Evolutionary conservation across 768 basidiomycete genomes (phyloP), one percentile per base, ranked within the genome.

Genomic region (Pleurotus giganteus): DNA sequence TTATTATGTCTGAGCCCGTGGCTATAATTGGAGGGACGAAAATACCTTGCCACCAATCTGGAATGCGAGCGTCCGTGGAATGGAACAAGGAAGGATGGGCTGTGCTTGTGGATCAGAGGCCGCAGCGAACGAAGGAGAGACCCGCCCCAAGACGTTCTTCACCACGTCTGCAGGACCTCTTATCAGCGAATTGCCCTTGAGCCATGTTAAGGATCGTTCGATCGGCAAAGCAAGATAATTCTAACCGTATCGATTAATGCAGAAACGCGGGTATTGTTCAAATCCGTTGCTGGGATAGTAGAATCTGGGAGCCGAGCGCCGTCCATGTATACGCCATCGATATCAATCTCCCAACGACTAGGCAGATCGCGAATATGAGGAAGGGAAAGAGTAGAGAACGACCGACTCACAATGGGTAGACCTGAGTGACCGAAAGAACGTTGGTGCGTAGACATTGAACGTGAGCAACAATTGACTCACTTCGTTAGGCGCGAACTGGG

Each of bases 91-190:
- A 31, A 86, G 54, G 2, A 61, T 57, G 1, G 75, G 63, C 13
- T 59, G 50, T 6, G 71, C 62, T 15, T 64, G 60, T 1, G 61
- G 17, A 11, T 55, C 52, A 2, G 57, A 47, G 7, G 71, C 62
- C 23, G 69, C 24, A 15, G 41, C 58, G 53, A 66, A 77, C 9
- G 63, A 72, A 1, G 73, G 71, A 13, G 74, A 71, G 15, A 76
- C 69, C 2, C 64, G 64, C 3, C 65, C 55, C 21, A 74, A 63
- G 58, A 88, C 81, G 24, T 69, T 69, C 9, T 72, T 63, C 15
- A 89, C 76, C n/a, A 87, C 81, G 52, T 89, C 88, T 32, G 74
- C 66, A 1, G 86, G 88, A 9, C 87, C 88, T 21, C 87, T 83
- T 37, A 89, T 73, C 42, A 88, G 72, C 7, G 88, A 88, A 66